phyloP scores from a whole-genome alignment of 2,329 filamentous ascomycete genomes.

The Aspergillus sp. region DNA sequence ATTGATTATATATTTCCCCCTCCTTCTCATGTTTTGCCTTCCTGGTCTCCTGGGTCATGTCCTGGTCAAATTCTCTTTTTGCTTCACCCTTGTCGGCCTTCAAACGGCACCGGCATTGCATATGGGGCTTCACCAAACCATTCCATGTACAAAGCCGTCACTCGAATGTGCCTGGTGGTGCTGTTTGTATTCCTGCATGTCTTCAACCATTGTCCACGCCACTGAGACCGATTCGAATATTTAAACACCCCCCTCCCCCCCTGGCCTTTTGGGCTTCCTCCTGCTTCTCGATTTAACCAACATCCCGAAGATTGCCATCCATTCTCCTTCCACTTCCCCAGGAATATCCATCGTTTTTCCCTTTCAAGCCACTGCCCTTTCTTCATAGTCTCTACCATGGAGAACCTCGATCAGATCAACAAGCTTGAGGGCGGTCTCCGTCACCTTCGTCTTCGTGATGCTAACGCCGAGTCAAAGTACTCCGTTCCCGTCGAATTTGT shows the following conservation, averaged over 20 bases:
- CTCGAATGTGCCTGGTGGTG: constrained; percentile 14
- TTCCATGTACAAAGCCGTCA: constrained; percentile 18
- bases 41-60: background rate
- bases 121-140: constrained; percentile 16
- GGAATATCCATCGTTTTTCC: background rate
- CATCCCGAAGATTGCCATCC: background rate
- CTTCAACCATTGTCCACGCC: constrained; percentile 14
- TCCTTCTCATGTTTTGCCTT: background rate
- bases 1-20: background rate
- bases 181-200: constrained; percentile 4
- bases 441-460: constrained; percentile 24
- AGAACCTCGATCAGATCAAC: constrained; percentile 22
- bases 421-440: constrained; percentile 23
- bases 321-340: background rate
- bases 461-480: constrained; percentile 34
- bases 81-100: constrained; percentile 12
- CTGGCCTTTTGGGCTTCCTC: constrained; percentile 2
- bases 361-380: background rate
- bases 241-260: constrained; percentile 4
- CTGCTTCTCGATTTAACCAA: background rate
- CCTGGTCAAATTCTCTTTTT: background rate
- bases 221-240: constrained; percentile 8
- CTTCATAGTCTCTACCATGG: constrained; percentile 18
- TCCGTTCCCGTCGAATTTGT: constrained; percentile 32
- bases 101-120: constrained; percentile 16